phyloP scores from a whole-genome alignment of 371 early-diverging fungal genomes.

The Syncephalis plumigaleata region DNA sequence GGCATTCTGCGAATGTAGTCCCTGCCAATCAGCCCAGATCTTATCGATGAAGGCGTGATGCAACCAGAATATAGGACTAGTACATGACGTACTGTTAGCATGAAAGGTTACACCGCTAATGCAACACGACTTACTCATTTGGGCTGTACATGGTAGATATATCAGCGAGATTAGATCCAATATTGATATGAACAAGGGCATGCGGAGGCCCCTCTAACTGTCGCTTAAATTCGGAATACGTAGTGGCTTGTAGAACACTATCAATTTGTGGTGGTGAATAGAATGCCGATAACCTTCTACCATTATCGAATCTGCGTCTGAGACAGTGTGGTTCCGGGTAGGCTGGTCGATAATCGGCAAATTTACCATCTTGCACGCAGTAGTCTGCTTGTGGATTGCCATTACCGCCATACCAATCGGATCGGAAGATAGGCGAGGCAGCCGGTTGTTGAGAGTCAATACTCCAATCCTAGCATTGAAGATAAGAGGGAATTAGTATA shows the following conservation, averaged over 20 bases:
- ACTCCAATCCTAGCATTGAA: neutral
- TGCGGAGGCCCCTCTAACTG: neutral
- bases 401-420: neutral
- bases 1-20: neutral
- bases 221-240: neutral
- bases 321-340: neutral
- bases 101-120: no score
- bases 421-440: neutral
- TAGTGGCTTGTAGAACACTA: neutral
- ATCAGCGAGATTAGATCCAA: neutral
- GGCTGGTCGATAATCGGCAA: neutral
- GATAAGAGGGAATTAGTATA: neutral
- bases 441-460: neutral
- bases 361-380: neutral
- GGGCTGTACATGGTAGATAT: conserved; percentile 1
- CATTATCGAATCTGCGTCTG: neutral
- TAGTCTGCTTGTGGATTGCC: neutral
- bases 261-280: neutral
- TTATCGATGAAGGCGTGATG: conserved; percentile 1
- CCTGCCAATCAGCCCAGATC: conserved; percentile 1
- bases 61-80: neutral
- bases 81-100: neutral
- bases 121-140: conserved; percentile 2
- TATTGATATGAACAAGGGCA: neutral
- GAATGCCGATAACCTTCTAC: neutral